These are phyloP conservation scores for Amaranthus tricolor DNA, from an alignment of 179 eudicot genomes.

Conservation along the genomic window DNA sequence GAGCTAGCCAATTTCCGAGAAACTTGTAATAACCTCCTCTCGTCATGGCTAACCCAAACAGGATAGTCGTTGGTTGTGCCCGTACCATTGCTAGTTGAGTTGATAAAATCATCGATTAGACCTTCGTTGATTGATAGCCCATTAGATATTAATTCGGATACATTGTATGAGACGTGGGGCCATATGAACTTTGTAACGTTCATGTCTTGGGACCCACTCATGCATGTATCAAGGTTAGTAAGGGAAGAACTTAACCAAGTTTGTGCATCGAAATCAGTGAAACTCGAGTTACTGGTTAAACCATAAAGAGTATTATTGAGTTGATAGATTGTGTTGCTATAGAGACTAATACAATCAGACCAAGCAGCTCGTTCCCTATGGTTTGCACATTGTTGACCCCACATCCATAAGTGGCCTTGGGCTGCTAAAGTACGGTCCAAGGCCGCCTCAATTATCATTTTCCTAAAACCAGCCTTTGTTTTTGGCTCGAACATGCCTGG, in stretches of 20 bases:
- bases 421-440: conserved; percentile 50
- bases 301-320: conserved; percentile 54
- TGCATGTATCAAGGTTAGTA: conserved; percentile 73
- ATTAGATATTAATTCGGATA: conserved; percentile 60
- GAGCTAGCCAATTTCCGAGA: conserved; percentile 18
- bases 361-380: conserved; percentile 54
- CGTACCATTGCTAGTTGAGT: conserved; percentile 9
- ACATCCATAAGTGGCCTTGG: conserved; percentile 33
- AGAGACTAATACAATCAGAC: conserved; percentile 62
- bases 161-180: conserved; percentile 61
- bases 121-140: conserved; percentile 49
- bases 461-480: conserved; percentile 46
- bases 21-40: conserved; percentile 37
- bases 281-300: conserved; percentile 29
- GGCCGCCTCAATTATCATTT: conserved; percentile 47
- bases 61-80: conserved; percentile 34
- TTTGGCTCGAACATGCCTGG: conserved; percentile 31
- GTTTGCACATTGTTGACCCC: conserved; percentile 39
- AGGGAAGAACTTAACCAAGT: conserved; percentile 81
- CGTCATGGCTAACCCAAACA: conserved; percentile 43
- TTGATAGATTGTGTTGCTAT: conserved; percentile 51
- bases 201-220: conserved; percentile 54
- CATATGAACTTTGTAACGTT: conserved; percentile 40
- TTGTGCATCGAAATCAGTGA: conserved; percentile 54
- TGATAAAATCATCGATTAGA: conserved; percentile 25